Conservation (phyloP, 768 basidiomycete genomes). For the Gymnopilus dilepis region DNA sequence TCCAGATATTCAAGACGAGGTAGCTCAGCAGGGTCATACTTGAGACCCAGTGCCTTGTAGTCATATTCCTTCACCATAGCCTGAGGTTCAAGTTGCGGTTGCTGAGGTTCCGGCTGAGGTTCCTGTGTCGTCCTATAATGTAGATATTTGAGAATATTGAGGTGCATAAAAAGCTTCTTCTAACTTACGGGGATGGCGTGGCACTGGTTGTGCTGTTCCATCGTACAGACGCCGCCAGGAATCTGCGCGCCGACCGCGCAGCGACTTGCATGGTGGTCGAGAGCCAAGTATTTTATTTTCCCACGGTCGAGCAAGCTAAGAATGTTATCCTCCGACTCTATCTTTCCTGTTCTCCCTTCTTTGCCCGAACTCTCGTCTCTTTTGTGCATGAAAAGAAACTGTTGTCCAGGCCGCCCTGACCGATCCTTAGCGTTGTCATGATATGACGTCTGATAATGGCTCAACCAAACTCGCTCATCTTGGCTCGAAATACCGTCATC, state of each 20-base stretch:
- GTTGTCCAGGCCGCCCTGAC: too few species aligned
- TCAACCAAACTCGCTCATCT: too few species aligned
- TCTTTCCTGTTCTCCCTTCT: background rate
- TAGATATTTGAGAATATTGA: too few species aligned
- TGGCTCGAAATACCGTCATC: too few species aligned
- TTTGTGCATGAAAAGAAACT: too few species aligned
- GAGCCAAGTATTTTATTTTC: conserved; percentile 22
- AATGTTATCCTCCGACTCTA: background rate
- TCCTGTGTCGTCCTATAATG: conserved; percentile 9
- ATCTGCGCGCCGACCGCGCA: conserved; percentile 24
- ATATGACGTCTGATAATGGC: too few species aligned
- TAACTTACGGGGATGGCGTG: too few species aligned
- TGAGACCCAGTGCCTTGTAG: conserved; percentile 20
- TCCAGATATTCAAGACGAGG: conserved; percentile 26
- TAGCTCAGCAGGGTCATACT: conserved; percentile 29
- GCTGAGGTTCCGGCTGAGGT: conserved; percentile 14
- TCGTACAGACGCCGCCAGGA: conserved; percentile 13
- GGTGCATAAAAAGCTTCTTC: too few species aligned
- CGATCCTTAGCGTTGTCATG: too few species aligned
- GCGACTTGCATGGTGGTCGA: conserved; percentile 18
- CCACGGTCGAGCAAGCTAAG: conserved; percentile 15
- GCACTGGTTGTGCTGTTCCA: conserved; percentile 20
- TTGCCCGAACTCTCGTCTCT: background rate
- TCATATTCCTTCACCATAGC: too few species aligned
- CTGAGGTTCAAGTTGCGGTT: background rate